Conservation (phyloP, 176 grass and related monocot species). For the Aegilops umbellulata region DNA sequence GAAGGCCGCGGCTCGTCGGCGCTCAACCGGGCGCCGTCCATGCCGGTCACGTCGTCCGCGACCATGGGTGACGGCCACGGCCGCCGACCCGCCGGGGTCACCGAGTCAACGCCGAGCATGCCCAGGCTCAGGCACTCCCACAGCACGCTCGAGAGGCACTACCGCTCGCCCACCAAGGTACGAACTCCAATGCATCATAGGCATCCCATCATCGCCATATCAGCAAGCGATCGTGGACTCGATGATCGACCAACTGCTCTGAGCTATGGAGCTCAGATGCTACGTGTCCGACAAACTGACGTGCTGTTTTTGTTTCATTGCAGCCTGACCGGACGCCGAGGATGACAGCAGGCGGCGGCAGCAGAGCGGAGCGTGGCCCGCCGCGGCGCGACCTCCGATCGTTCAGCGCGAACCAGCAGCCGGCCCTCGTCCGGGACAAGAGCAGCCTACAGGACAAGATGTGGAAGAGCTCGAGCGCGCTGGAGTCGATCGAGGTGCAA, state of each 20-base stretch:
- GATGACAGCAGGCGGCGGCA: background rate
- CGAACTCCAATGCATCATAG: background rate
- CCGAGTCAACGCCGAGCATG: constrained; percentile 1
- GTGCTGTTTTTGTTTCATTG: background rate
- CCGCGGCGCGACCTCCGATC: background rate
- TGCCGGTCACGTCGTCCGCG: constrained; percentile 22
- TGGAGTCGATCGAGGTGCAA: constrained; percentile 88
- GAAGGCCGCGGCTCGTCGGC: background rate
- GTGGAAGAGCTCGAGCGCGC: constrained; percentile 61
- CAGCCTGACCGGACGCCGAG: constrained; percentile 20
- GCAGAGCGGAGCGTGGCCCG: background rate
- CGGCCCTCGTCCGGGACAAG: background rate
- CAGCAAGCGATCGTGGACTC: background rate
- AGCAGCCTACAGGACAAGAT: constrained; percentile 49
- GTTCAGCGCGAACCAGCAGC: background rate
- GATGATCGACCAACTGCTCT: background rate
- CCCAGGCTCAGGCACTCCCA: constrained; percentile 35
- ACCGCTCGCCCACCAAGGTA: constrained; percentile 28
- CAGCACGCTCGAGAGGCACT: constrained; percentile 39
- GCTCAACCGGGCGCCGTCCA: constrained; percentile 56
- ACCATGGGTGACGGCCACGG: background rate
- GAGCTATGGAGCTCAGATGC: background rate
- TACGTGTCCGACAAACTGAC: background rate
- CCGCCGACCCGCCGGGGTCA: no score
- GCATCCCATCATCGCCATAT: background rate